These are phyloP conservation scores for Leishmania guyanensis DNA, from an alignment of 208 protist species.

Conservation along the genomic window DNA sequence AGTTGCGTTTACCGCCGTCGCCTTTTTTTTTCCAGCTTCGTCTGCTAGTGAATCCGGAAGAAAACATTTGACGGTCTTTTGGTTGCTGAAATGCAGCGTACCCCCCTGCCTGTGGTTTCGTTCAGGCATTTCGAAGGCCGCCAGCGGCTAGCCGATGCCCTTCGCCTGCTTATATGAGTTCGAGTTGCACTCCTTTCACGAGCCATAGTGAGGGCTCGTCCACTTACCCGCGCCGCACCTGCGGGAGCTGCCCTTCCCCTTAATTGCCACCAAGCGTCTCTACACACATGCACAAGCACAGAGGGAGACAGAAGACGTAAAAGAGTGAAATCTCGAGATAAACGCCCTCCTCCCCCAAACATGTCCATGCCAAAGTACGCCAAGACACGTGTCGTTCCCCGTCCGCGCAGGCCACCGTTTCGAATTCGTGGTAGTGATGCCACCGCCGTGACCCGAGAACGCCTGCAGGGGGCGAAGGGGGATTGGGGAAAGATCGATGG, in stretches of 20 bases:
- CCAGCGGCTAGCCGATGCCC: too few species aligned
- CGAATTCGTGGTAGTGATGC: background rate
- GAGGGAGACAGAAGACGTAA: background rate
- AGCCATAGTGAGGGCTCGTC: background rate
- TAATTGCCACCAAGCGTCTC: background rate
- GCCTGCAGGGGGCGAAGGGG: background rate
- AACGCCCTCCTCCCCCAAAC: background rate
- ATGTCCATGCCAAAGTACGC: background rate
- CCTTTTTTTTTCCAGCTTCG: background rate
- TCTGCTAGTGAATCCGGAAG: background rate
- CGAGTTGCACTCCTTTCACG: background rate
- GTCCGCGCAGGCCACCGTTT: background rate
- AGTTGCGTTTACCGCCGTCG: background rate
- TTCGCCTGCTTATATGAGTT: background rate
- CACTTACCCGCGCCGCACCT: background rate
- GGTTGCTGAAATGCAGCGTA: too few species aligned
- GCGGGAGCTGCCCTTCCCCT: background rate
- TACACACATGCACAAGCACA: background rate
- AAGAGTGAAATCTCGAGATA: background rate
- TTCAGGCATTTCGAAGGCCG: too few species aligned
- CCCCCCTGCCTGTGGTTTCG: too few species aligned
- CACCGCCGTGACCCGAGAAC: background rate
- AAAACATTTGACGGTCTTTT: too few species aligned
- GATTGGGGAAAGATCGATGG: background rate
- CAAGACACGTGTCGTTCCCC: background rate